These are phyloP conservation scores for Aotearoamyces nothofagi DNA, from an alignment of 2,329 filamentous ascomycete genomes.

Conservation along the genomic window DNA sequence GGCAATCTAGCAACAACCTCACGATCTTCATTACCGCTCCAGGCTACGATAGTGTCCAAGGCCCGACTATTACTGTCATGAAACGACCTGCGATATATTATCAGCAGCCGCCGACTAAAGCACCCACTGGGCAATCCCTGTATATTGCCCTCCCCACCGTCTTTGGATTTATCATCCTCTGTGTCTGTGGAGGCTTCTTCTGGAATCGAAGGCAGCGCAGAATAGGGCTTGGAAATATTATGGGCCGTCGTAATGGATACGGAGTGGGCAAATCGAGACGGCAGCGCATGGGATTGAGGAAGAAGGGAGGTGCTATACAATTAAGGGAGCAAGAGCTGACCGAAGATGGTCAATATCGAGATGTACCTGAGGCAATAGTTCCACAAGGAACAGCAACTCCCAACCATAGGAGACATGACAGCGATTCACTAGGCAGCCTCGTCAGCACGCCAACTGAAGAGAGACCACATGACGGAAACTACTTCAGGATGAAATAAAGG, in stretches of 20 bases:
- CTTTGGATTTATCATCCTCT: slow-evolving; percentile 13
- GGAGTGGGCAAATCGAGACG: slow-evolving; percentile 13
- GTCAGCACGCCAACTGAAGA: slow-evolving; percentile 10
- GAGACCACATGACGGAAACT: slow-evolving; percentile 2
- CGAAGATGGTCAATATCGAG: slow-evolving; percentile 8
- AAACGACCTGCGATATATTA: slow-evolving; percentile 8
- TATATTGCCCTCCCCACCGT: slow-evolving; percentile 17
- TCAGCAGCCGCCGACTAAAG: slow-evolving; percentile 7
- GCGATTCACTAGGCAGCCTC: slow-evolving; percentile 12
- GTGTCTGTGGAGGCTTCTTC: slow-evolving; percentile 11
- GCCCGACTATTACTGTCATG: slow-evolving; percentile 13
- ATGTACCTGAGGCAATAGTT: slow-evolving; percentile 7
- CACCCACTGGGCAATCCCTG: slow-evolving; percentile 11
- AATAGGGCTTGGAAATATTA: slow-evolving; percentile 17
- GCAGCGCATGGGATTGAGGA: slow-evolving; percentile 14
- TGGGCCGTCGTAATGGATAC: slow-evolving; percentile 16
- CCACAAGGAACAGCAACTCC: neutral
- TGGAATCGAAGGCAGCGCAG: slow-evolving; percentile 13
- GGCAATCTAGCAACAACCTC: slow-evolving; percentile 12
- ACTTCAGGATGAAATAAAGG: no score
- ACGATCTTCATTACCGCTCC: slow-evolving; percentile 12
- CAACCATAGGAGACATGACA: slow-evolving; percentile 8
- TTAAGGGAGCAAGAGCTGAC: slow-evolving; percentile 12
- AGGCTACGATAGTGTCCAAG: slow-evolving; percentile 7
- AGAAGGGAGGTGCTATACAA: slow-evolving; percentile 11